phyloP scores from a whole-genome alignment of 257 asterid genomes.

The Ehretia macrophylla region DNA sequence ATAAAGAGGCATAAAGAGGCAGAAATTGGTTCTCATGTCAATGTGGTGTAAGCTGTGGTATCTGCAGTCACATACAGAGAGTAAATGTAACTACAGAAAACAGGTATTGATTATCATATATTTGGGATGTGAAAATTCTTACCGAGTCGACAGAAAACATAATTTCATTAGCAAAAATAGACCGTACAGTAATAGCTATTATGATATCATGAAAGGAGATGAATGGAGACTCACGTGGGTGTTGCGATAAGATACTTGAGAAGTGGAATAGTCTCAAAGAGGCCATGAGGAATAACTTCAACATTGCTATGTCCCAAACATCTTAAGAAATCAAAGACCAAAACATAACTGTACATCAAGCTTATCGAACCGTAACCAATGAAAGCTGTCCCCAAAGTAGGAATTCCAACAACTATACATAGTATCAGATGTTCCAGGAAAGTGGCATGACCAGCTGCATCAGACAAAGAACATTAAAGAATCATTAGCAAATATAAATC shows the following conservation, averaged over 20 bases:
- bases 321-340: slow-evolving; percentile 77
- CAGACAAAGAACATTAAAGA: slow-evolving; percentile 5
- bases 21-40: slow-evolving; percentile 62
- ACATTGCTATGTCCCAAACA: slow-evolving; percentile 83
- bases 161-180: no score
- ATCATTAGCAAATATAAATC: slow-evolving; percentile 4
- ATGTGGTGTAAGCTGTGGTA: slow-evolving; percentile 73
- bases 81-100: slow-evolving; percentile 2
- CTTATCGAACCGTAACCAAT: slow-evolving; percentile 71
- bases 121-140: no score
- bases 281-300: slow-evolving; percentile 50
- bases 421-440: slow-evolving; percentile 80
- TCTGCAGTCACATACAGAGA: slow-evolving; percentile 38
- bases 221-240: slow-evolving; percentile 61
- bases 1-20: slow-evolving; percentile 91
- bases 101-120: no score
- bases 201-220: neutral
- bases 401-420: slow-evolving; percentile 59
- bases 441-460: slow-evolving; percentile 74
- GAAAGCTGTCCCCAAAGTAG: slow-evolving; percentile 56
- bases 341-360: slow-evolving; percentile 53
- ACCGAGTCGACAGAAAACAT: no score
- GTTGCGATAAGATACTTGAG: slow-evolving; percentile 60
- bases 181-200: neutral
- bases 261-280: slow-evolving; percentile 52